Conservation (phyloP, 1,139 yeast species). For the Suhomyces terraborum region DNA sequence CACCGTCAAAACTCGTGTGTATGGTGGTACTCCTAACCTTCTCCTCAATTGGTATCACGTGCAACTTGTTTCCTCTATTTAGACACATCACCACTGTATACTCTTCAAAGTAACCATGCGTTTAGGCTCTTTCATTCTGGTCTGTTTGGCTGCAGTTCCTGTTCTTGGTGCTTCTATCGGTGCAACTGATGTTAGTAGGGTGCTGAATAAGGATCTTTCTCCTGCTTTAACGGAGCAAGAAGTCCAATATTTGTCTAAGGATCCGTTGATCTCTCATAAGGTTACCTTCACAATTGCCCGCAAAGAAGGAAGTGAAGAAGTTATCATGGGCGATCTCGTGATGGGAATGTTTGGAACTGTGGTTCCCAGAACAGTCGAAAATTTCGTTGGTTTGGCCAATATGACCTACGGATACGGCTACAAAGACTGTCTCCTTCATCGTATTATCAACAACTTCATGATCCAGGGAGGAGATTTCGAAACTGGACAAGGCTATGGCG, state of each 20-base stretch:
- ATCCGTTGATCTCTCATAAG: constrained; percentile 20
- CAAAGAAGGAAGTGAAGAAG: constrained; percentile 1
- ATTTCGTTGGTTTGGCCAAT: constrained; percentile 37
- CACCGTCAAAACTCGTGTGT: too few species aligned
- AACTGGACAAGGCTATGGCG: constrained; percentile 32
- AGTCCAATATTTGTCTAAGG: constrained; percentile 14
- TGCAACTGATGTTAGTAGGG: neutral
- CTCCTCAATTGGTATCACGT: neutral
- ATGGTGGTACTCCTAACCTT: too few species aligned
- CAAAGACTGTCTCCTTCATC: constrained; percentile 33
- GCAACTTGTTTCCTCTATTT: too few species aligned
- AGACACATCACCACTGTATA: neutral
- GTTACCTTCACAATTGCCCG: constrained; percentile 18
- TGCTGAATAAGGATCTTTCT: neutral
- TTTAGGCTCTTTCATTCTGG: constrained; percentile 2
- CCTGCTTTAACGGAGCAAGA: constrained; percentile 17
- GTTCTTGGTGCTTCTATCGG: neutral
- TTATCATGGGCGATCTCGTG: constrained; percentile 20
- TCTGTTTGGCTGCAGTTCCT: constrained; percentile 3
- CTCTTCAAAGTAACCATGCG: neutral
- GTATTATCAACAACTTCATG: constrained; percentile 42
- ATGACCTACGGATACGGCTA: constrained; percentile 41
- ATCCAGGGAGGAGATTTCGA: constrained; percentile 45
- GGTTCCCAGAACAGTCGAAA: constrained; percentile 43
- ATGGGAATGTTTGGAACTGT: constrained; percentile 26